Base-by-base conservation (phyloP, 2,329 filamentous ascomycete genomes). In the Aspergillus vadensis region DNA sequence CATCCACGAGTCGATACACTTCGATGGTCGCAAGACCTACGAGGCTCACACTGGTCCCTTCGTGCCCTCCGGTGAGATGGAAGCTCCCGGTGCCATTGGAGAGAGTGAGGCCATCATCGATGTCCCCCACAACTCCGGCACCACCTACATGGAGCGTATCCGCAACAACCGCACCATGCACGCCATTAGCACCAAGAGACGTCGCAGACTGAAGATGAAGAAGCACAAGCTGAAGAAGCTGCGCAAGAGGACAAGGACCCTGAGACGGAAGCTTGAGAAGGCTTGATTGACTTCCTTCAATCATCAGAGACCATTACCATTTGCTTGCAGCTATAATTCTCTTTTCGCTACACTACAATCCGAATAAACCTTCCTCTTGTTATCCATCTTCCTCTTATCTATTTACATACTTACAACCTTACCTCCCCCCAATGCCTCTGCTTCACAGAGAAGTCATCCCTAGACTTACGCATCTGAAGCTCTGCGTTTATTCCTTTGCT, bases 151-250 rank as follows among this genome's bases (percentile, higher is more conserved):
- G 27, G 86, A 90, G 74, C 88, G 90, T 67, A 86, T 91, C 81
- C 85, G 86, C 54, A 68, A 75, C 60, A 77, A 80, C 65, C 68
- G 70, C 67, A 70, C 76, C 75, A 93, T 97, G 89, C 80, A 88
- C 63, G 86, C 92, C 65, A 92, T 99, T 74, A 96, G 91, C 74
- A 94, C 97, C 69, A 92, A 89, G 83, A 86, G 95, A 77, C 92
- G 96, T 79, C 85, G 92, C 74, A 96, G 95, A 82, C 81, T 97
- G 73, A 97, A 92, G 87, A 99, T 99, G 93, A 99, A 99, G 91
- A 99, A 98, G 87, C 94, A 98, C 86, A 99, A 99, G 88, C 97
- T 97, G 80, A 98, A 97, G 92, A 99, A 99, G 87, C 83, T 98
- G 69, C 92, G 97, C 91, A 91, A 90, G 84, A 86, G 88, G 79